These are phyloP conservation scores for Phymatotrichopsis omnivora DNA, from an alignment of 2,329 filamentous ascomycete species.

Conservation along the genomic window DNA sequence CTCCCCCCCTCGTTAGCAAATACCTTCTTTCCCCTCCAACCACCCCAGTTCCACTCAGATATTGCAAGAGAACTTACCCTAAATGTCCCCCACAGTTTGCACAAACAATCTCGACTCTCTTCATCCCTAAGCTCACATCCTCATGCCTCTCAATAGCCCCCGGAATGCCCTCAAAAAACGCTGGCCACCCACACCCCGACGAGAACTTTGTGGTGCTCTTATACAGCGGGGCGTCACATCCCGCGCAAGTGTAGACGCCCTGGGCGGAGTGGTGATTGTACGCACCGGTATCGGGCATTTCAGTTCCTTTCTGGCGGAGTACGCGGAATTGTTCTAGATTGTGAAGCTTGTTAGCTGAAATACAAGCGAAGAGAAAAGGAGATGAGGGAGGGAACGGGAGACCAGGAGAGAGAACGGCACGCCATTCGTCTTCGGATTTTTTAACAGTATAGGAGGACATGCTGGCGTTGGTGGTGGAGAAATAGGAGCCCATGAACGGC, in stretches of 20 bases:
- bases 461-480: slow-evolving; percentile 37
- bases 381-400: slow-evolving; percentile 8
- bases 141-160: slow-evolving; percentile 76
- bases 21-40: no score
- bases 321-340: slow-evolving; percentile 86
- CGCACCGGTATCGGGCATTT: slow-evolving; percentile 65
- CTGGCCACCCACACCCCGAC: slow-evolving; percentile 93
- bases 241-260: slow-evolving; percentile 81
- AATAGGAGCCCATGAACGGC: slow-evolving; percentile 21
- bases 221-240: slow-evolving; percentile 80
- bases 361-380: background rate
- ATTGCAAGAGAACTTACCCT: slow-evolving; percentile 39
- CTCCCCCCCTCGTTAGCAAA: slow-evolving; percentile 6
- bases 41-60: background rate
- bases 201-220: slow-evolving; percentile 91
- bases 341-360: background rate
- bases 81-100: slow-evolving; percentile 87
- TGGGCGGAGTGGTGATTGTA: slow-evolving; percentile 74
- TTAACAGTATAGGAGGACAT: slow-evolving; percentile 70
- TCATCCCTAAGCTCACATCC: slow-evolving; percentile 70
- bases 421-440: slow-evolving; percentile 77
- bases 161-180: slow-evolving; percentile 91
- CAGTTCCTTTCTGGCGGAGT: slow-evolving; percentile 85
- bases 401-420: slow-evolving; percentile 67
- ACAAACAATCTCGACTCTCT: slow-evolving; percentile 86